These are phyloP conservation scores for Haplosporangium sp. DNA, from an alignment of 371 early-diverging fungal genomes.

Conservation along the genomic window DNA sequence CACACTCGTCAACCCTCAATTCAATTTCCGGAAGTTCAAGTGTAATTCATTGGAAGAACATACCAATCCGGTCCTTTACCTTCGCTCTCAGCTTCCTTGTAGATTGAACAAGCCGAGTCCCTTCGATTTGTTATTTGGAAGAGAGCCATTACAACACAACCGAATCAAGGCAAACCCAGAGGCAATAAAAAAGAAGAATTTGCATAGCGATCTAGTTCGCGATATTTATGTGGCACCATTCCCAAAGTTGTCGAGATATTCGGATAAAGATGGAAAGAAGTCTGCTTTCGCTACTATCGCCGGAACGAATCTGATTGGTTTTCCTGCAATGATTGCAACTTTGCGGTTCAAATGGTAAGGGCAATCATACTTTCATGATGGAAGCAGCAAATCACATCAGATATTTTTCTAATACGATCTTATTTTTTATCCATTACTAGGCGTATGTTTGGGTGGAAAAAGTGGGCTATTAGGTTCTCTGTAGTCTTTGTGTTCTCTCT, in stretches of 20 bases:
- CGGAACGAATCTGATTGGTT: slow-evolving; percentile 33
- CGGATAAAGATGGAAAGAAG: background rate
- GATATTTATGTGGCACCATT: slow-evolving; percentile 45
- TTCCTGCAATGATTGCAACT: slow-evolving; percentile 42
- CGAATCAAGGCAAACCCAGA: too few species aligned
- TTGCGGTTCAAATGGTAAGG: slow-evolving; percentile 45
- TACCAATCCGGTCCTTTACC: slow-evolving; percentile 27
- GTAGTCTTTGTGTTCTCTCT: slow-evolving; percentile 18
- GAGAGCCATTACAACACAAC: too few species aligned
- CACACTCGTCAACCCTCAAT: slow-evolving; percentile 15
- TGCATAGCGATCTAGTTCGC: slow-evolving; percentile 9
- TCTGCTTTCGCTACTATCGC: slow-evolving; percentile 30
- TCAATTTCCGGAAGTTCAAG: background rate
- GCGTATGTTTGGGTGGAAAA: background rate
- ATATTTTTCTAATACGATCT: background rate
- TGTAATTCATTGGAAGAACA: slow-evolving; percentile 22
- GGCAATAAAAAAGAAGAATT: too few species aligned
- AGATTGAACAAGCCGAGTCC: background rate
- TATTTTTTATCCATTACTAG: slow-evolving; percentile 6
- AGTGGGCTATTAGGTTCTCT: slow-evolving; percentile 3
- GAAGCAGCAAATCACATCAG: background rate
- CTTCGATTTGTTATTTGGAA: too few species aligned
- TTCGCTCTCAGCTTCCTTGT: slow-evolving; percentile 37
- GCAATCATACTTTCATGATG: background rate
- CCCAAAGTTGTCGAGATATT: slow-evolving; percentile 28